Evolutionary conservation across 257 asterid species (phyloP).

Genomic region (Solanum pimpinellifolium): DNA sequence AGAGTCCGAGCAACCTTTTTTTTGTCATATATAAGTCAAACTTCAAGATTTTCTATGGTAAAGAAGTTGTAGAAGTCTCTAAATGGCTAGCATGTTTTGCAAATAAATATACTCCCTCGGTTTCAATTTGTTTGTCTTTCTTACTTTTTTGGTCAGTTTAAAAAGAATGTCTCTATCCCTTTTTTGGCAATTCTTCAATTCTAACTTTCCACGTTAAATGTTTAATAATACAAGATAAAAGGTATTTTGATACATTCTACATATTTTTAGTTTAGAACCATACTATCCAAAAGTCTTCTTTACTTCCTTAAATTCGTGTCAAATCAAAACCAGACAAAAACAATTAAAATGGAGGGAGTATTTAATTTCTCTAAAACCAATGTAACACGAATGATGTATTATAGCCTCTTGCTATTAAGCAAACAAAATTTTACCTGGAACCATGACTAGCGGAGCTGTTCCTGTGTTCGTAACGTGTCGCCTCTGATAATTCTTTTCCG

Average conservation of each 20-base stretch:
- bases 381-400: neutral
- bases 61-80: neutral
- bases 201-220: too few species aligned
- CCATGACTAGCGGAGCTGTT: slow-evolving; percentile 35
- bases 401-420: neutral
- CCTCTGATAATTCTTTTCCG: slow-evolving; percentile 9
- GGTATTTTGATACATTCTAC: too few species aligned
- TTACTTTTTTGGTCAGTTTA: neutral
- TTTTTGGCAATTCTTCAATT: neutral
- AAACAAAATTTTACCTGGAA: slow-evolving; percentile 40
- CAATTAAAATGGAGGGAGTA: neutral
- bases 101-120: neutral
- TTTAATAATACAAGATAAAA: neutral
- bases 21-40: neutral
- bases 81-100: neutral
- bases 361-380: neutral
- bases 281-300: neutral
- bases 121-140: too few species aligned
- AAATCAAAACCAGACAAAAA: too few species aligned
- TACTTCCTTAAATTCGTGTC: neutral
- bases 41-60: neutral
- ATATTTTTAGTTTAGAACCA: neutral
- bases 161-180: neutral
- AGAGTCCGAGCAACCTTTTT: neutral
- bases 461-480: slow-evolving; percentile 22